These are phyloP conservation scores for Mollisia scopiformis DNA, from an alignment of 2,329 filamentous ascomycete genomes.

Conservation along the genomic window DNA sequence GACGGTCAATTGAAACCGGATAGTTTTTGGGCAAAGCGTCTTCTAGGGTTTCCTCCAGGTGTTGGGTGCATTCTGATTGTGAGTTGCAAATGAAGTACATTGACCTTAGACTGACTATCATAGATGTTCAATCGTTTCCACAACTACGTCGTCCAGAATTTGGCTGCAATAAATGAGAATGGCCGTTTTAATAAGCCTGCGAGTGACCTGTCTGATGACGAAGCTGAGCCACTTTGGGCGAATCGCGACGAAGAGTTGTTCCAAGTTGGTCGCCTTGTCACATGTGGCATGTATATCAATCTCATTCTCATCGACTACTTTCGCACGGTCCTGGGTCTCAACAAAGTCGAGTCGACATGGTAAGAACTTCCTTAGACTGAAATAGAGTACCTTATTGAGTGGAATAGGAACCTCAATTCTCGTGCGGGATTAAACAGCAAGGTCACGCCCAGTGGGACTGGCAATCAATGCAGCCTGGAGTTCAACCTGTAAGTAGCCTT, in stretches of 20 bases:
- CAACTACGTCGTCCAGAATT: no score
- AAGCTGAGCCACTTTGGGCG: background rate
- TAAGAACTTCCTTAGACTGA: no score
- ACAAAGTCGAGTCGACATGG: conserved; percentile 58
- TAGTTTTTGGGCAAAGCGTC: conserved; percentile 63
- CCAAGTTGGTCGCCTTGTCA: conserved; percentile 74
- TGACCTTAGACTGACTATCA: no score
- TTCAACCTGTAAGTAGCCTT: no score
- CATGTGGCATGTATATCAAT: conserved; percentile 74
- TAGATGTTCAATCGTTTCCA: no score
- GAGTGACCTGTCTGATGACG: background rate
- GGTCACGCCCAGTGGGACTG: conserved; percentile 39
- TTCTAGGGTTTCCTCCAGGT: conserved; percentile 58
- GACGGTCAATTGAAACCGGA: conserved; percentile 74
- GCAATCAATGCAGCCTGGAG: conserved; percentile 82
- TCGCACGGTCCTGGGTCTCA: conserved; percentile 54
- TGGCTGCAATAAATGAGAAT: no score
- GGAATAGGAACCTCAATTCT: no score
- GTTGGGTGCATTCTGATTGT: conserved; percentile 49
- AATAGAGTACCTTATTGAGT: no score
- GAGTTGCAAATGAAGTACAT: no score
- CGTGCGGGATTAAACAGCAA: no score
- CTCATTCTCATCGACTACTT: conserved; percentile 79
- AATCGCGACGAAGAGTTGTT: conserved; percentile 68
- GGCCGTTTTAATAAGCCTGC: background rate